phyloP scores from a whole-genome alignment of 768 basidiomycete species.

The Auriculariales sp. region DNA sequence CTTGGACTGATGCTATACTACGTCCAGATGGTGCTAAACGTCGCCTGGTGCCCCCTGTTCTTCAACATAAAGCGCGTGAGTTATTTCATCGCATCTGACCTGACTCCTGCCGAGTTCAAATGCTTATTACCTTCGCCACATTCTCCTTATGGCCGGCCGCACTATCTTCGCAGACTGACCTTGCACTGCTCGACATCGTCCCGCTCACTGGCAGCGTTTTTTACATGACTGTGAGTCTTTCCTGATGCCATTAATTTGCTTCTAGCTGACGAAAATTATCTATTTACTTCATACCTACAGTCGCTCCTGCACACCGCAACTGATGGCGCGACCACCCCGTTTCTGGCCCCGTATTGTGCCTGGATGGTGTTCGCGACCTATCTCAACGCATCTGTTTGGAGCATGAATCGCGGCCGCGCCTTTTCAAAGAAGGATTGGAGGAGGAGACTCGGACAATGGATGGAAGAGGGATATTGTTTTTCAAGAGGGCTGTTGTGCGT shows the following conservation, averaged over 20 bases:
- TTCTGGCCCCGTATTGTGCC: conserved; percentile 48
- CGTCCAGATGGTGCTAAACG: conserved; percentile 42
- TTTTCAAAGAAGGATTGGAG: conserved; percentile 1
- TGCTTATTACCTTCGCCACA: too few species aligned
- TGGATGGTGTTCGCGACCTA: conserved; percentile 57
- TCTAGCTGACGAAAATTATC: background rate
- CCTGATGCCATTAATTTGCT: too few species aligned
- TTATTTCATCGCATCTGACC: too few species aligned
- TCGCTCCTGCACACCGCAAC: conserved; percentile 33
- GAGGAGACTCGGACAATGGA: too few species aligned
- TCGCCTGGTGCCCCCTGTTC: conserved; percentile 51
- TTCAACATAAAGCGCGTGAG: conserved; percentile 35
- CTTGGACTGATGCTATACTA: conserved; percentile 44
- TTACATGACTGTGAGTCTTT: conserved; percentile 49
- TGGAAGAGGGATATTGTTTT: too few species aligned
- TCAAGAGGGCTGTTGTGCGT: too few species aligned
- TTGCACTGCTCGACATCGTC: conserved; percentile 40
- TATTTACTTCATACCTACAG: background rate
- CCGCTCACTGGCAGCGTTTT: conserved; percentile 39
- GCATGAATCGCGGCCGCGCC: conserved; percentile 25
- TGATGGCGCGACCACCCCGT: conserved; percentile 33
- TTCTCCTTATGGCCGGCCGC: too few species aligned
- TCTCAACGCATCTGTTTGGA: conserved; percentile 52
- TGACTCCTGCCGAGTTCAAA: too few species aligned
- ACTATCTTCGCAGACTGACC: conserved; percentile 25